Evolutionary conservation across 805 yeast genomes (phyloP).

Genomic region (Hanseniaspora taiwanica): DNA sequence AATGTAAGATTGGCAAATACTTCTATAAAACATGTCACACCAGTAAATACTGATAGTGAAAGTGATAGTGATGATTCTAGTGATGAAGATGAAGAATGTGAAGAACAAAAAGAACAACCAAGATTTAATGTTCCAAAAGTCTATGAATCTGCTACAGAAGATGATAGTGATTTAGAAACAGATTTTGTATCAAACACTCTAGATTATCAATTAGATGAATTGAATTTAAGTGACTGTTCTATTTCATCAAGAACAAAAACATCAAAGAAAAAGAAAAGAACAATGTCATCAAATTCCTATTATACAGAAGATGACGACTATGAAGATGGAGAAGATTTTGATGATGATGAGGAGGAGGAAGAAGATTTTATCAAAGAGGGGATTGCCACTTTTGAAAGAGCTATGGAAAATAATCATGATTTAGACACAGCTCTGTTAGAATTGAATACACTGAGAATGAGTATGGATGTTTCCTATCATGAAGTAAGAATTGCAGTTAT

Average conservation of each 20-base stretch:
- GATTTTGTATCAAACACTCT: conserved; percentile 23
- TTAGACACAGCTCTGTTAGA: conserved; percentile 87
- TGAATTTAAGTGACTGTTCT: conserved; percentile 45
- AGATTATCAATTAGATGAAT: conserved; percentile 33
- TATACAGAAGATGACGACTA: conserved; percentile 38
- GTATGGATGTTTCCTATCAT: conserved; percentile 90
- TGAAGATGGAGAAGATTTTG: conserved; percentile 59
- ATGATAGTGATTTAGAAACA: conserved; percentile 22
- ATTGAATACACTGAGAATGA: conserved; percentile 89
- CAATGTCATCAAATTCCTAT: conserved; percentile 27
- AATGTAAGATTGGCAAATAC: conserved; percentile 5
- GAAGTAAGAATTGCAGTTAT: conserved; percentile 80
- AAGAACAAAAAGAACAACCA: conserved; percentile 2
- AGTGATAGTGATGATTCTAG: conserved; percentile 19
- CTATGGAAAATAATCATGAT: conserved; percentile 85
- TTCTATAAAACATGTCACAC: conserved; percentile 4
- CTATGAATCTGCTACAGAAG: conserved; percentile 1
- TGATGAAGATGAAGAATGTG: conserved; percentile 13
- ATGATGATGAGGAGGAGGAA: conserved; percentile 37
- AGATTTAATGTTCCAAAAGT: conserved; percentile 3
- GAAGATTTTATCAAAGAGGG: conserved; percentile 85
- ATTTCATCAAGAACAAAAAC: conserved; percentile 37
- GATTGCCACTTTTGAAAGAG: conserved; percentile 83
- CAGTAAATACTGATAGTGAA: conserved; percentile 22
- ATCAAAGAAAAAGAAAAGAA: conserved; percentile 32